Evolutionary conservation across 169 alveolate genomes (phyloP), one percentile per base, ranked within the genome.

Genomic region (Cryptosporidium ryanae): DNA sequence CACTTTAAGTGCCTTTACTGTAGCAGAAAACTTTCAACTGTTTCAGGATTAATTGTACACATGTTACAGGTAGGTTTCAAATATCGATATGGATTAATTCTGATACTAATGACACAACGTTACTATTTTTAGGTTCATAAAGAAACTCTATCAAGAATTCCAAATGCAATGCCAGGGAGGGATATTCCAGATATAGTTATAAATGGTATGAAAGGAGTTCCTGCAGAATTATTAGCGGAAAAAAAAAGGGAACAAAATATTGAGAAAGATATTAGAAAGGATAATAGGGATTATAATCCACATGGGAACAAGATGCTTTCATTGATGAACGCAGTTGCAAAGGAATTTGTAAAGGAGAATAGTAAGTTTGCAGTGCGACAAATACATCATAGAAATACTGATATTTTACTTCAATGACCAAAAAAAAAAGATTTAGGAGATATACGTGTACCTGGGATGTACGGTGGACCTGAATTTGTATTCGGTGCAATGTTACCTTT

Each of bases 171-270:
- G 71, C 95, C 97, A 25, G 99, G 99, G 55, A 92, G 99, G 76
- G 99, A 97, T 82, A 91, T 95, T 55, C 92, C 96, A 29, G 99
- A 95, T 66, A 87, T 97, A 17, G 94, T 95, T 48, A 95, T 98
- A 43, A 97, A 96, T 92, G 99, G 99, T 15, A 98, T 97, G 99
- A 96, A 97, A 67, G 99, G 99, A 29, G 98, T 98, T 12, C 99
- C 99, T 43, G 44, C 90, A 21, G 96, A 92, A 49, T 67, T 95
- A 27, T 92, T 96, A 25, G 96, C 92, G 63, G 98, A 95, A 70
- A 92, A 61, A 32, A 43, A 55, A 23, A 54, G 59, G 31, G 64
- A 76, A 6, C 87, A 59, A 23, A 76, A 27, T 76, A 70, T 76
- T 12, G 87, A 76, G 17, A 55, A 55, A 18, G 87, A 61, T 2